Evolutionary conservation across 2,329 filamentous ascomycete species (phyloP), one percentile per base, ranked within the genome.

Genomic region (Cordyceps fumosorosea): DNA sequence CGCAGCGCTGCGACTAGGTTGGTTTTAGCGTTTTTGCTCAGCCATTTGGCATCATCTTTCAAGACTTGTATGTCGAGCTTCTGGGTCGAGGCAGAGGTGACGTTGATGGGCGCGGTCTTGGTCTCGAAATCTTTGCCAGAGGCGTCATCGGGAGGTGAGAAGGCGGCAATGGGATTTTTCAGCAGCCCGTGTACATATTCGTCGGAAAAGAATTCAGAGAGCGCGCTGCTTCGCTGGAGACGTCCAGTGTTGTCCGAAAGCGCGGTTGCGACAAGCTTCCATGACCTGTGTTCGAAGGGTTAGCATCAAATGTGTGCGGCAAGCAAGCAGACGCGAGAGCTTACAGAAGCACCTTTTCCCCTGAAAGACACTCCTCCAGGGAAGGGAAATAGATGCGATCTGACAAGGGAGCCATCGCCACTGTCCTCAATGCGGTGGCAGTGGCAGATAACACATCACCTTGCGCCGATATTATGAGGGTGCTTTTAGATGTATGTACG

Each of bases 101-200:
- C 85, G 72, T 96, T 89, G 64, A 97, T 96, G 5, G 92, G 89
- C 24, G 92, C 89, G 0, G 90, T 96, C 74, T 88, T 92, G 22
- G 89, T 89, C 64, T 96, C 89, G 71, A 96, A 96, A 20, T 84
- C 83, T 66, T 84, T 81, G 74, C 87, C 90, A 34, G 89, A 84
- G 68, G 85, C 80, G 57, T 84, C 72, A 66, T 83, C 87, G 79
- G 65, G 81, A 69, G 82, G 74, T 63, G 83, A 77, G 73, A 93
- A 96, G 48, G 88, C 85, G 65, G 81, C 81, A 69, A 87, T 81
- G 29, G 90, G 89, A 61, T 84, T 82, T 67, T 84, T 85, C 63
- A 97, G 82, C 63, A 93, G 79, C 60, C 82, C 78, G 67, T 87
- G 77, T 67, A 90, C 88, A 66, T 88, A 84, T 61, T 84, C 77